phyloP scores from a whole-genome alignment of 169 alveolate genomes.

The Plasmodium coatneyi region DNA sequence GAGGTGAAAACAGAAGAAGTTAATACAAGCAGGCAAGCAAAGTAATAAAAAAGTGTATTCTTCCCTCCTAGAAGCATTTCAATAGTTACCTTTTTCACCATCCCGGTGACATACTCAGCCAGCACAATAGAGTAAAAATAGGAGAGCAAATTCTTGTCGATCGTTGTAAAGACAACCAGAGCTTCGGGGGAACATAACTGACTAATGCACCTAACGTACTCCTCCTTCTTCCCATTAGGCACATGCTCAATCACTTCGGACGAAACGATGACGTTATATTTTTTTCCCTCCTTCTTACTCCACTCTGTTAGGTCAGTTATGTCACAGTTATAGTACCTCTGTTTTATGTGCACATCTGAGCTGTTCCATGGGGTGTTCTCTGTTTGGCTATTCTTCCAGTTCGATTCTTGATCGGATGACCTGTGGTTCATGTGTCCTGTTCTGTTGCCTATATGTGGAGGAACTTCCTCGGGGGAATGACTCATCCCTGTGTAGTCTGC shows the following conservation, averaged over 20 bases:
- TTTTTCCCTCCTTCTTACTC: not conserved
- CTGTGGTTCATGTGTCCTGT: not conserved
- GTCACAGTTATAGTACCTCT: conserved; percentile 36
- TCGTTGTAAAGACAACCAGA: conserved; percentile 30
- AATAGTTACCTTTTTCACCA: conserved; percentile 17
- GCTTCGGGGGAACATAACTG: conserved; percentile 10
- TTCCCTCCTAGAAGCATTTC: not conserved
- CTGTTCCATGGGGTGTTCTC: not conserved
- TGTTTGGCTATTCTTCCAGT: not conserved
- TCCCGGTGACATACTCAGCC: conserved; percentile 24
- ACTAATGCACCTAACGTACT: conserved; percentile 10
- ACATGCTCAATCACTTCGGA: conserved; percentile 63
- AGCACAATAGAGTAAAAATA: conserved; percentile 17
- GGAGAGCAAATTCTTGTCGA: conserved; percentile 12
- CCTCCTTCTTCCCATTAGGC: conserved; percentile 19
- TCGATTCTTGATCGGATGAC: not conserved
- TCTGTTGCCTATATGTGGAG: not conserved
- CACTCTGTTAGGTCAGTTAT: not conserved
- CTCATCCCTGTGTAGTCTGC: not conserved
- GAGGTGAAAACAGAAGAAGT: not conserved
- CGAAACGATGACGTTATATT: conserved; percentile 25
- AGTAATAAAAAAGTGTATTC: too few species aligned
- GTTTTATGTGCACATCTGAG: not conserved
- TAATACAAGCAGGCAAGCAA: not conserved
- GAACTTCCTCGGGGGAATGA: not conserved